phyloP scores from a whole-genome alignment of 768 basidiomycete genomes.

The Amanita molliuscula region DNA sequence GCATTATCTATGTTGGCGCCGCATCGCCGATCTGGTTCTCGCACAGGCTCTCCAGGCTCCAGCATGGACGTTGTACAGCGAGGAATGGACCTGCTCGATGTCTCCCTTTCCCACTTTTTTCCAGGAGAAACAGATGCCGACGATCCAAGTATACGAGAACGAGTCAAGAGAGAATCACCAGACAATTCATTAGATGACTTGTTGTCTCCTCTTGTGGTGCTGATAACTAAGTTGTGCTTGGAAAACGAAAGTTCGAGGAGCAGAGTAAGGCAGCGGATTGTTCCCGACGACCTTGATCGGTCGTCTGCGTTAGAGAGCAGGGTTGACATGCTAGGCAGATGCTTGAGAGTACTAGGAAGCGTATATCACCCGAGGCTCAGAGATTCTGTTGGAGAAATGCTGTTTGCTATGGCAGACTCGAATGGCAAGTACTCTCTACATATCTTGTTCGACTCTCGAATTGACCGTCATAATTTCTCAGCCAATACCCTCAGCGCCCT shows the following conservation, averaged over 20 bases:
- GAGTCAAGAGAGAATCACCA: conserved; percentile 32
- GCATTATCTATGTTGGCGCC: conserved; percentile 45
- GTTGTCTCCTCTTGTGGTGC: conserved; percentile 64
- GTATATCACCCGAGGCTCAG: conserved; percentile 68
- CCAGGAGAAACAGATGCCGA: conserved; percentile 58
- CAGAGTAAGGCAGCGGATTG: conserved; percentile 54
- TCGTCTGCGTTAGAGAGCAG: conserved; percentile 65
- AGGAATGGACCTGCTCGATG: conserved; percentile 59
- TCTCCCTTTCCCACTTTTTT: conserved; percentile 49
- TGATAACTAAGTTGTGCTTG: conserved; percentile 61
- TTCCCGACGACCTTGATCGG: conserved; percentile 77
- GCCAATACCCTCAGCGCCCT: conserved; percentile 66
- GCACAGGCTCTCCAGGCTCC: conserved; percentile 39
- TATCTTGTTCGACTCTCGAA: background rate
- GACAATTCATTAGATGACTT: conserved; percentile 67
- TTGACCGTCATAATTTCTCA: conserved; percentile 11
- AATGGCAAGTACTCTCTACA: conserved; percentile 38
- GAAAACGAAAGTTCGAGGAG: conserved; percentile 49
- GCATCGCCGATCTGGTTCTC: conserved; percentile 31
- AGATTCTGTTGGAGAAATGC: conserved; percentile 74
- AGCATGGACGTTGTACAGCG: conserved; percentile 46
- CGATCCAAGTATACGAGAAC: conserved; percentile 46
- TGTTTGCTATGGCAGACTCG: conserved; percentile 75
- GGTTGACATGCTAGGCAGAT: conserved; percentile 64
- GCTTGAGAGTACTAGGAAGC: conserved; percentile 65